phyloP scores from a whole-genome alignment of 129 eudicot species.

The Chrysanthemum seticuspe region DNA sequence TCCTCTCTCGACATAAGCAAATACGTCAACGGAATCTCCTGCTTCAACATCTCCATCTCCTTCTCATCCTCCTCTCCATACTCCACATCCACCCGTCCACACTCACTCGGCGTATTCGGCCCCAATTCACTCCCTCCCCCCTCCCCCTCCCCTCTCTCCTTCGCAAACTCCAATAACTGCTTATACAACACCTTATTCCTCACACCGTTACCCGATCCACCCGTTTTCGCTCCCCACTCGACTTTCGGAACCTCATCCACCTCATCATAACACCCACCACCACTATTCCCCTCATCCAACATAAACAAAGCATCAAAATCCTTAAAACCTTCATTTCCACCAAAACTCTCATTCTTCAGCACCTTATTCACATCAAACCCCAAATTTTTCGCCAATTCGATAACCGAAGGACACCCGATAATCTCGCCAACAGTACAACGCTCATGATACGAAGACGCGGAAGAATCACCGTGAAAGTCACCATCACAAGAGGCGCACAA shows the following conservation, averaged over 20 bases:
- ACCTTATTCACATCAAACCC: slow-evolving; percentile 44
- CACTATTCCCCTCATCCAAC: not conserved
- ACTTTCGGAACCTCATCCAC: slow-evolving; percentile 38
- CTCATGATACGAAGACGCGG: slow-evolving; percentile 37
- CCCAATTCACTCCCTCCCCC: slow-evolving; percentile 38
- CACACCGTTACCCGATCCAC: slow-evolving; percentile 37
- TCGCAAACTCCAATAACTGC: slow-evolving; percentile 57
- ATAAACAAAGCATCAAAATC: slow-evolving; percentile 16
- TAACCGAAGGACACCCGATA: slow-evolving; percentile 61
- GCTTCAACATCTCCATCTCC: slow-evolving; percentile 35
- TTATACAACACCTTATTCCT: slow-evolving; percentile 48
- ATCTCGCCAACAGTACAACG: slow-evolving; percentile 50
- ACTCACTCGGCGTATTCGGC: slow-evolving; percentile 30
- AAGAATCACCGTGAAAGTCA: slow-evolving; percentile 47
- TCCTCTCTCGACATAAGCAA: slow-evolving; percentile 37
- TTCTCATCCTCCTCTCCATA: slow-evolving; percentile 31
- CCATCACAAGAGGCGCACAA: slow-evolving; percentile 66
- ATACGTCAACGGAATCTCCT: slow-evolving; percentile 48
- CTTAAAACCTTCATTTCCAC: slow-evolving; percentile 20
- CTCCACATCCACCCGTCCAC: slow-evolving; percentile 25
- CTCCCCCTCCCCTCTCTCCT: slow-evolving; percentile 37
- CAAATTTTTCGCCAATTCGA: slow-evolving; percentile 56
- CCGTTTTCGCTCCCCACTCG: slow-evolving; percentile 19
- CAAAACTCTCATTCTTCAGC: not conserved
- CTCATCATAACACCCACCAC: slow-evolving; percentile 24